Evolutionary conservation across 306 rosid species (phyloP), one percentile per base, ranked within the genome.

Genomic region (Trifolium pratense): DNA sequence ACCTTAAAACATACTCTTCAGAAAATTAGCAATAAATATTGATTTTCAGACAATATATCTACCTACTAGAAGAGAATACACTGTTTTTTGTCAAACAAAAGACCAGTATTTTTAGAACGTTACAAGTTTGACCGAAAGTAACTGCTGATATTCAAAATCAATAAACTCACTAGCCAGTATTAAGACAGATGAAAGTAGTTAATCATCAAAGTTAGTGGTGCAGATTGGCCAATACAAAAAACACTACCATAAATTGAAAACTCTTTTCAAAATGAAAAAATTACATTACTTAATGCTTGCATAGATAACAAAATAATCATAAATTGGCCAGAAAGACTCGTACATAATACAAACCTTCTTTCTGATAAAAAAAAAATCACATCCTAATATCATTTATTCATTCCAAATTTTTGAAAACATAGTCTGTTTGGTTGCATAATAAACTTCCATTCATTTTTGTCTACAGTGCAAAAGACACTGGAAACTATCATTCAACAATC

Each of bases 1-100:
- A 66, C 70, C 73, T 69, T 10, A 20, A 74, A 70, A 70, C 29
- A 61, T 43, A 39, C 37, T 37, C 57, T 39, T 45, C 53, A 13
- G 42, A 68, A 64, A 62, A 53, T 56, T 43, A 5, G 56, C 20
- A 15, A 29, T 75, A 53, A 37, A 57, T 6, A 52, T 49, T 75
- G 36, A 31, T 42, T 23, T 14, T 26, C 12, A 77, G 48, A 43
- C 48, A 67, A 61, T 18, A 65, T 15, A 45, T 4, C 43, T 34
- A 68, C 16, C 40, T 16, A 68, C 40, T 29, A 52, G 25, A 16
- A 66, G 53, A 7, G 57, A 51, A 52, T 9, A 34, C 42, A 1
- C 18, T 14, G 10, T 73, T 25, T 10, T 71, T 32, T 43, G 10
- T 6, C 39, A 59, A 51, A 55, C 62, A 46, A 66, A 53, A 74